Base-by-base conservation (phyloP, 2,329 filamentous ascomycete genomes). In the Septoria petroselini region DNA sequence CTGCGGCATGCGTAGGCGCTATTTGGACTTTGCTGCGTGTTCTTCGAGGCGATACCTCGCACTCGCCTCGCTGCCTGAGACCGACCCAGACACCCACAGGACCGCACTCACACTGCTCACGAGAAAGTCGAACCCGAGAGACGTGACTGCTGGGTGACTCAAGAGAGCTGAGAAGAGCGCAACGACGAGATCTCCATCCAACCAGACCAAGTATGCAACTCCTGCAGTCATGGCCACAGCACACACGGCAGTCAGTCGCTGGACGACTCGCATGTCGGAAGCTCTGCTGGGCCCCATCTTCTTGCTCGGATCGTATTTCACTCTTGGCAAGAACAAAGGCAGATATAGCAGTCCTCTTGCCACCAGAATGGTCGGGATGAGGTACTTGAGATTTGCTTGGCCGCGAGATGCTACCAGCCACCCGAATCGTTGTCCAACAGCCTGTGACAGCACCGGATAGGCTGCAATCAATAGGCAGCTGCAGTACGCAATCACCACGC, bases 61-160 rank as follows among this genome's bases (percentile, higher is more conserved):
- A n/a, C 7, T 7, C 11, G 14, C 11, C n/a, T n/a, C 8, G 31
- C 18, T 18, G 9, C 14, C 21, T 21, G n/a, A 4, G 17, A 41
- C 21, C 8, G 34, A 33, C 34, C 18, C 23, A 9, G 43, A 40
- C 17, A 15, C 15, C 60, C 60, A 64, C 3, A 40, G 19, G 0
- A 11, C 37, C n/a, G 57, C 53, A 42, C 62, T 60, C 4, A 59
- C 7, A 2, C 38, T 34, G 33, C 57, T 58, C 23, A 64, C 21
- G 0, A 66, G 3, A 19, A 62, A 58, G 52, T 68, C 65, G 19
- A 54, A 59, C 7, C 63, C 62, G 6, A 68, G 54, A 6, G 63
- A 39, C 15, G 55, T 60, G 6, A 68, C 65, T 6, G 65, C 64
- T 7, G 65, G 65, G 48, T 67, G 65, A 39, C 50, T 56, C 29